phyloP scores from a whole-genome alignment of 2,329 filamentous ascomycete species.

The Orbilia brochopaga region DNA sequence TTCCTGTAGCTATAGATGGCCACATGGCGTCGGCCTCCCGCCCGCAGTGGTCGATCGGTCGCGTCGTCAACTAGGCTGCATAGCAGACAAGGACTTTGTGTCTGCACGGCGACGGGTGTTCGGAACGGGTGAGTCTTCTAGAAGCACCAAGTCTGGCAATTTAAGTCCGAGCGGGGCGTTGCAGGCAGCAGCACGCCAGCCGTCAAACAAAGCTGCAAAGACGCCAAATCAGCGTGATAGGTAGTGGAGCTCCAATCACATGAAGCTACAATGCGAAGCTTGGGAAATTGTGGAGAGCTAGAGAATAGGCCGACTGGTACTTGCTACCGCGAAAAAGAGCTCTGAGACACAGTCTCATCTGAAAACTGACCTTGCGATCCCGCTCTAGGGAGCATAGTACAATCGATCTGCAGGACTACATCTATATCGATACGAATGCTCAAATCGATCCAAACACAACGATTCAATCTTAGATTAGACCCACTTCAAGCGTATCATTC shows the following conservation, averaged over 20 bases:
- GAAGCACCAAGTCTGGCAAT: not conserved
- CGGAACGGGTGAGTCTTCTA: not conserved
- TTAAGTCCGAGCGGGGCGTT: not conserved
- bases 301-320: not conserved
- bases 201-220: not conserved
- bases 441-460: not conserved
- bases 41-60: not conserved
- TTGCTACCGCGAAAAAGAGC: not conserved
- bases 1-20: too few species aligned
- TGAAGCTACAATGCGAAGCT: too few species aligned
- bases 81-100: not conserved
- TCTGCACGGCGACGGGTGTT: not conserved
- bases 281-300: not conserved
- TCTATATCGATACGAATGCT: not conserved
- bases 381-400: not conserved
- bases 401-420: not conserved
- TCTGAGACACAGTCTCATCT: not conserved
- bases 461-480: not conserved
- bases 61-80: not conserved
- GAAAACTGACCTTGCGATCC: not conserved
- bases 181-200: conserved; percentile 4
- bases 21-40: not conserved
- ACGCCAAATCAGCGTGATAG: not conserved
- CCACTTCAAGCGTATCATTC: not conserved
- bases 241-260: too few species aligned